Conservation (phyloP, 2,329 filamentous ascomycete species). For the Dactylonectria macrodidyma region DNA sequence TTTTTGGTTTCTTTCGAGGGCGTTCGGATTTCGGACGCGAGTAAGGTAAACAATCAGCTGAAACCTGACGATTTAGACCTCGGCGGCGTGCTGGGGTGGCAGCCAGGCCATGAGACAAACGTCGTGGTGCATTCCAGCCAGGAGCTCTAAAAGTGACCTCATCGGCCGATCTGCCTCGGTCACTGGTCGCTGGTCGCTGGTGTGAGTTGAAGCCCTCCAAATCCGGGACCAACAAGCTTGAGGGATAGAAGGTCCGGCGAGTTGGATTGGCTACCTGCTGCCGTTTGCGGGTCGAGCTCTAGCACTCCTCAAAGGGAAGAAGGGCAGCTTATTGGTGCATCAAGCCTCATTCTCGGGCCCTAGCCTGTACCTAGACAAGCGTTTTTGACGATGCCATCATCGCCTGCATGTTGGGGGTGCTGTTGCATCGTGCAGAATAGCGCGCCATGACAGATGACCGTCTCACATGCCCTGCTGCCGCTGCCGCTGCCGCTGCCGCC, state of each 20-base stretch:
- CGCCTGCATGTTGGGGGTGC: conserved; percentile 15
- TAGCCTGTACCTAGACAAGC: conserved; percentile 18
- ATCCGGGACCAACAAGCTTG: background rate
- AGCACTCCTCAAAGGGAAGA: no score
- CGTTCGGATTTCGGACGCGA: conserved; percentile 9
- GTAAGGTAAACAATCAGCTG: background rate
- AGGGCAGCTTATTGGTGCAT: no score
- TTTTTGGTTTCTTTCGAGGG: background rate
- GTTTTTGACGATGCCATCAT: conserved; percentile 12
- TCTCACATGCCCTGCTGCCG: conserved; percentile 11
- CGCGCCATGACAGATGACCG: conserved; percentile 17
- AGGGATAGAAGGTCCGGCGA: background rate
- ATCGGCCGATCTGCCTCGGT: conserved; percentile 5
- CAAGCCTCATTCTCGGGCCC: background rate
- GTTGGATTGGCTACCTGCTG: background rate
- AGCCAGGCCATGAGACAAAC: conserved; percentile 3
- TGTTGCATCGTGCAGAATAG: conserved; percentile 18
- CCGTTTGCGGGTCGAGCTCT: background rate
- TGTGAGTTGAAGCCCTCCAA: background rate
- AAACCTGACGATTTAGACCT: conserved; percentile 9
- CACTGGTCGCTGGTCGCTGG: background rate
- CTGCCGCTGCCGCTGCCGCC: conserved; percentile 3
- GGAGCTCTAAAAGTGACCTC: background rate
- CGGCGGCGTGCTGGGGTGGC: conserved; percentile 8
- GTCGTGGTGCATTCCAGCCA: conserved; percentile 15